These are phyloP conservation scores for Torulaspora quercuum DNA, from an alignment of 805 yeast species.

Conservation along the genomic window DNA sequence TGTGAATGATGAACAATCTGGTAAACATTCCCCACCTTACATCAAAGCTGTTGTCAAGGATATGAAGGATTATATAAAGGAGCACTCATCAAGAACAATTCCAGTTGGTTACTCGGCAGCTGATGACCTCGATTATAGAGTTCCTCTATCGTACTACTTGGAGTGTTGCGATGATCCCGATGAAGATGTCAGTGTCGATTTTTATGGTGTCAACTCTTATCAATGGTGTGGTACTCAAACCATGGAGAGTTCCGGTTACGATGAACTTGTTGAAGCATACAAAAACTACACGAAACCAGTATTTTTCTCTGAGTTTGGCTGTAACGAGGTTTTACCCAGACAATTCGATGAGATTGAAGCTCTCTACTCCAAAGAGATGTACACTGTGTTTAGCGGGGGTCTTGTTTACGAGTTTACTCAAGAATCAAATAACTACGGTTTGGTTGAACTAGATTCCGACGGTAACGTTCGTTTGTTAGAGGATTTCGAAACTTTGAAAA, in stretches of 20 bases:
- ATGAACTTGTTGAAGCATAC: conserved; percentile 67
- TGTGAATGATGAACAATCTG: conserved; percentile 71
- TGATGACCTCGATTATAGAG: conserved; percentile 77
- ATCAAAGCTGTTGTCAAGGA: conserved; percentile 78
- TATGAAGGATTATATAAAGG: conserved; percentile 64
- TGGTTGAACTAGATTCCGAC: conserved; percentile 50
- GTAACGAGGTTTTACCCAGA: conserved; percentile 79
- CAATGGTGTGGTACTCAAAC: conserved; percentile 96
- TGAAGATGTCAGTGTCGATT: conserved; percentile 60
- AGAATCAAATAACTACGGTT: conserved; percentile 75
- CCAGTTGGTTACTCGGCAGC: conserved; percentile 98
- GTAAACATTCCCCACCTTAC: conserved; percentile 65
- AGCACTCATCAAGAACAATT: conserved; percentile 57
- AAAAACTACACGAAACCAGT: conserved; percentile 67
- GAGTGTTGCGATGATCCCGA: conserved; percentile 60
- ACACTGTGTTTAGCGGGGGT: conserved; percentile 78
- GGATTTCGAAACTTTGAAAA: conserved; percentile 51
- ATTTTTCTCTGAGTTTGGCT: conserved; percentile 88
- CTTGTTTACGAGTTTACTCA: conserved; percentile 77
- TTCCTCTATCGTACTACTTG: conserved; percentile 71
- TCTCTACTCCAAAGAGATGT: conserved; percentile 69
- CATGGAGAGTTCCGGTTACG: conserved; percentile 72
- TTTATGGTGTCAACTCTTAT: conserved; percentile 91
- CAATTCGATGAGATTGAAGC: conserved; percentile 70
- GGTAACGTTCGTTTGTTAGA: conserved; percentile 41